Evolutionary conservation across 2,329 filamentous ascomycete genomes (phyloP).

Genomic region (Sporothrix phasma): DNA sequence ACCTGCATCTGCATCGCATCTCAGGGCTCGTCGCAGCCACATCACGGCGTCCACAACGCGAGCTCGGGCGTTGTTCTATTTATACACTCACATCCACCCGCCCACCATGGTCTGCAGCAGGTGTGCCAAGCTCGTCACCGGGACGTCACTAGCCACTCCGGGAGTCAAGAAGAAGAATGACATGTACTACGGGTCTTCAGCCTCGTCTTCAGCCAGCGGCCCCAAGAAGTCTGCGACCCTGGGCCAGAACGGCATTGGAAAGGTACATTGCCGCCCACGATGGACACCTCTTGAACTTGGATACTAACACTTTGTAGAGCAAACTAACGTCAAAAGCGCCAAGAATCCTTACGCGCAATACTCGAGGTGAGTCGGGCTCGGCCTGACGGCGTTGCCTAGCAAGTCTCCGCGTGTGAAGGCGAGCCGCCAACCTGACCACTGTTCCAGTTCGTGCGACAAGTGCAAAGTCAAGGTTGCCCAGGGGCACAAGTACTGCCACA

Average conservation of each 20-base stretch:
- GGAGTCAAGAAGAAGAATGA: slow-evolving; percentile 58
- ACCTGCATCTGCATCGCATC: not conserved
- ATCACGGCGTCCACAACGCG: not conserved
- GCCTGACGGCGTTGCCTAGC: not conserved
- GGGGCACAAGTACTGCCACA: slow-evolving; percentile 49
- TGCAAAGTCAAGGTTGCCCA: slow-evolving; percentile 57
- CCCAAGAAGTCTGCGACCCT: slow-evolving; percentile 42
- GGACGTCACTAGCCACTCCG: slow-evolving; percentile 52
- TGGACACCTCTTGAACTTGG: no score
- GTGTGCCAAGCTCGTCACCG: slow-evolving; percentile 51
- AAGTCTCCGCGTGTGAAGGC: not conserved
- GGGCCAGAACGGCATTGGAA: slow-evolving; percentile 48
- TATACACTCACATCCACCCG: not conserved
- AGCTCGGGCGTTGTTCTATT: not conserved
- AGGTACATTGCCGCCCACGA: slow-evolving; percentile 35
- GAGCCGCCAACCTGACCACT: not conserved
- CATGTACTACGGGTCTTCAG: slow-evolving; percentile 53
- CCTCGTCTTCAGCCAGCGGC: slow-evolving; percentile 30
- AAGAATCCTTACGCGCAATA: slow-evolving; percentile 59
- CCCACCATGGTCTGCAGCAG: slow-evolving; percentile 46
- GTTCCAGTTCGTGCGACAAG: slow-evolving; percentile 40
- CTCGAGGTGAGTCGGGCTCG: slow-evolving; percentile 29
- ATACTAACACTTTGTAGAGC: slow-evolving; percentile 34
- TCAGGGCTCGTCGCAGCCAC: not conserved
- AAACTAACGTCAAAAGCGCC: slow-evolving; percentile 55